Evolutionary conservation across 306 rosid genomes (phyloP).

Genomic region (Rubus parviflorus): DNA sequence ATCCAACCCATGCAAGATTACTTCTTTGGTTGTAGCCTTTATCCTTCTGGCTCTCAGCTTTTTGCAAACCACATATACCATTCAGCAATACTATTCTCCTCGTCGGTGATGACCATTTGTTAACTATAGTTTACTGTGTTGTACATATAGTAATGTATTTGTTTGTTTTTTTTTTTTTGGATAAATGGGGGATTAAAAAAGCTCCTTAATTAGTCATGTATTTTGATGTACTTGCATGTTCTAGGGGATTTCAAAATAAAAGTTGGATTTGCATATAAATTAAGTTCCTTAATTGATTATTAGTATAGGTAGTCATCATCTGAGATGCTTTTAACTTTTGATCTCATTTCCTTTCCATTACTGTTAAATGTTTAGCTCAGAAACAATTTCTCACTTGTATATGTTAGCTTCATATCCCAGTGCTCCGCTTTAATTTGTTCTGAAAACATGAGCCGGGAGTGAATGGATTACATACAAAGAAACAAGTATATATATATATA

Average conservation of each 20-base stretch:
- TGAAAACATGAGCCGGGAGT: neutral
- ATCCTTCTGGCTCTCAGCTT: slow-evolving; percentile 2
- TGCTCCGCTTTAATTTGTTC: neutral
- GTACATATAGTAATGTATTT: too few species aligned
- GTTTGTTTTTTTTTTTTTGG: too few species aligned
- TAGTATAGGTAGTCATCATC: neutral
- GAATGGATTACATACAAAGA: neutral
- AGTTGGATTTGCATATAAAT: neutral
- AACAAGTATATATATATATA: too few species aligned
- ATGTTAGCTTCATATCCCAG: neutral
- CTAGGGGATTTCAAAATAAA: too few species aligned
- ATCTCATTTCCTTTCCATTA: neutral
- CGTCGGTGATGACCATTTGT: neutral
- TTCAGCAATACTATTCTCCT: neutral
- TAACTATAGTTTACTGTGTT: neutral
- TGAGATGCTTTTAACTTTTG: neutral
- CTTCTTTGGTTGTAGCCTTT: slow-evolving; percentile 2
- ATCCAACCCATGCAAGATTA: slow-evolving; percentile 12
- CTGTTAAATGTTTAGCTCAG: neutral
- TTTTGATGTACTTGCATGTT: too few species aligned
- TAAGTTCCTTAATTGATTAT: neutral
- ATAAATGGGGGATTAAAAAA: too few species aligned
- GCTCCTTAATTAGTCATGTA: too few species aligned
- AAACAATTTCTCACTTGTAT: neutral
- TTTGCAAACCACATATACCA: slow-evolving; percentile 9